phyloP scores from a whole-genome alignment of 257 asterid species.

The Solanum phureja region DNA sequence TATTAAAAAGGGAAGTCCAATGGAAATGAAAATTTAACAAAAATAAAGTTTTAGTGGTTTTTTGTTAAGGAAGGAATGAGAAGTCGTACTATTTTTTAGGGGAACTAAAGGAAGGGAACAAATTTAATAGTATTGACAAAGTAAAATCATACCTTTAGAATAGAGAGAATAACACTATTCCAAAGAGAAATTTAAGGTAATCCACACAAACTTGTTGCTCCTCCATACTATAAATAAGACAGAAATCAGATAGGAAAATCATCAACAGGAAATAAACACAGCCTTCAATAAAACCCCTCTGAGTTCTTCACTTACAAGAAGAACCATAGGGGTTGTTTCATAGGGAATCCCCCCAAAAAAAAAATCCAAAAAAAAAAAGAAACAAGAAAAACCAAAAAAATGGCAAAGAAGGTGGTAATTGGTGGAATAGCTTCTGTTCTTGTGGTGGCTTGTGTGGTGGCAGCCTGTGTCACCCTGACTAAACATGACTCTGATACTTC shows the following conservation, averaged over 20 bases:
- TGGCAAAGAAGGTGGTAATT: slow-evolving; percentile 25
- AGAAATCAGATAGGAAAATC: background rate
- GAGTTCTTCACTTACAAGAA: background rate
- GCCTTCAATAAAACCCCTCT: background rate
- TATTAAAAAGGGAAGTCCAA: background rate
- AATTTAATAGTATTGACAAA: too few relatives aligned
- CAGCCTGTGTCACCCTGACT: slow-evolving; percentile 17
- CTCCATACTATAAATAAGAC: background rate
- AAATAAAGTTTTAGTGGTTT: background rate
- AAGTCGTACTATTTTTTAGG: background rate
- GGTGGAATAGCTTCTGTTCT: slow-evolving; percentile 31
- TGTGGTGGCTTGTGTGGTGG: slow-evolving; percentile 45
- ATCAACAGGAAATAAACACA: background rate
- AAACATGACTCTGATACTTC: background rate
- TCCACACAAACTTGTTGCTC: background rate
- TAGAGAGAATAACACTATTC: background rate
- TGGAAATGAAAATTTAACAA: background rate
- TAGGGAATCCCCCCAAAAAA: background rate
- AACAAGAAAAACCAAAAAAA: background rate
- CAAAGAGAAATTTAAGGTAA: background rate
- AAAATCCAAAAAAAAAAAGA: background rate
- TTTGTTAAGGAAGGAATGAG: background rate
- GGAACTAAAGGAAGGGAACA: background rate
- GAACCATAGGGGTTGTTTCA: background rate
- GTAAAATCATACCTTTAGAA: background rate